phyloP scores from a whole-genome alignment of 192 early-diverging fungal species.

The Thamnidium elegans region DNA sequence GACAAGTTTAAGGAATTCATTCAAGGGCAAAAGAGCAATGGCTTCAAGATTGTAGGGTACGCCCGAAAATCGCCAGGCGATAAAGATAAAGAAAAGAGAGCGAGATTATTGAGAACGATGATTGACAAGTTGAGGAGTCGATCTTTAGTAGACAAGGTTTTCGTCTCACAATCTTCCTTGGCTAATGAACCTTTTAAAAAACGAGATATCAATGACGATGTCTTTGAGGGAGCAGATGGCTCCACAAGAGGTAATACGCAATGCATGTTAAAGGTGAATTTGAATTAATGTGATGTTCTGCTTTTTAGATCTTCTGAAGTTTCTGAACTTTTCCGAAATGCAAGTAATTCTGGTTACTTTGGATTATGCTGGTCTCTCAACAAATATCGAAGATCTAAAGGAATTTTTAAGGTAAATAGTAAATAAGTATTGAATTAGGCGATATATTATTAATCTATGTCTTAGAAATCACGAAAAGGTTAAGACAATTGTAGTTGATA shows the following conservation, averaged over 20 bases:
- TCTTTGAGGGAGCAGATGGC: slow-evolving; percentile 3
- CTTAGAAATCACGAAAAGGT: slow-evolving; percentile 12
- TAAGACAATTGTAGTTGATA: slow-evolving; percentile 11
- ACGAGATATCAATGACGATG: background rate
- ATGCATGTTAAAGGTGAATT: slow-evolving; percentile 9
- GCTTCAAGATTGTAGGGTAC: background rate
- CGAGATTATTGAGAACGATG: background rate
- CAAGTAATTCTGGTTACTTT: slow-evolving; percentile 10
- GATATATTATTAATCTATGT: slow-evolving; percentile 12
- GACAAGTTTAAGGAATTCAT: background rate
- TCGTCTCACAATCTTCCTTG: background rate
- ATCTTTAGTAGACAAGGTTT: background rate
- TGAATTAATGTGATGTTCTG: slow-evolving; percentile 13
- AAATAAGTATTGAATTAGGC: slow-evolving; percentile 10
- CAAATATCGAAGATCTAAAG: slow-evolving; percentile 14
- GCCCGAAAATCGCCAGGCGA: background rate
- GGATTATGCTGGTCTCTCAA: slow-evolving; percentile 10
- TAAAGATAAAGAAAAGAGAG: background rate
- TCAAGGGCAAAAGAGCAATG: background rate
- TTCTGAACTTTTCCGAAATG: background rate
- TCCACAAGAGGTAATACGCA: slow-evolving; percentile 2
- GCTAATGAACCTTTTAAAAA: background rate
- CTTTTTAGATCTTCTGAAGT: slow-evolving; percentile 16
- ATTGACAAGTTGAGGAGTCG: background rate
- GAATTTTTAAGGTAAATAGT: slow-evolving; percentile 17